Evolutionary conservation across 2,329 filamentous ascomycete genomes (phyloP).

Genomic region (Malbranchea cinnamomea): DNA sequence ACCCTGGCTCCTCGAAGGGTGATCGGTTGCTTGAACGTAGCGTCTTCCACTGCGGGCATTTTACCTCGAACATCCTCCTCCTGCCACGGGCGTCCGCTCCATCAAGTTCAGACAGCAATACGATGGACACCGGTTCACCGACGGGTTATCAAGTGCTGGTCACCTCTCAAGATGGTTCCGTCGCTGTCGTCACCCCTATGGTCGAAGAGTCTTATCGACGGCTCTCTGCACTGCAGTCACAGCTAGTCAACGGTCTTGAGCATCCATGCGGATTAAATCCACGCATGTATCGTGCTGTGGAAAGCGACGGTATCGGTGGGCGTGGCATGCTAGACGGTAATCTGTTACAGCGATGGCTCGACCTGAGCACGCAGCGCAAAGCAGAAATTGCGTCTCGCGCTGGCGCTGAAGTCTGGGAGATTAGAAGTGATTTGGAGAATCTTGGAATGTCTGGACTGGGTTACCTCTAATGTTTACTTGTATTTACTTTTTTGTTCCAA

Average conservation of each 20-base stretch:
- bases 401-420: conserved; percentile 51
- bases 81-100: conserved; percentile 50
- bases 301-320: conserved; percentile 35
- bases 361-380: conserved; percentile 55
- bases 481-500: no score
- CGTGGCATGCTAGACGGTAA: conserved; percentile 63
- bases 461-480: conserved; percentile 27
- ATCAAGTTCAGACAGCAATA: conserved; percentile 21
- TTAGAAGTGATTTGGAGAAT: conserved; percentile 54
- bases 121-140: conserved; percentile 23
- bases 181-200: conserved; percentile 64
- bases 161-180: conserved; percentile 58
- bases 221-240: conserved; percentile 64
- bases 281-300: conserved; percentile 53
- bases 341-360: conserved; percentile 59
- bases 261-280: conserved; percentile 72
- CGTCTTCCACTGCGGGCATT: conserved; percentile 75
- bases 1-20: conserved; percentile 84
- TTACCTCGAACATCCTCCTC: conserved; percentile 58
- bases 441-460: conserved; percentile 49
- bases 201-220: conserved; percentile 70
- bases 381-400: conserved; percentile 61
- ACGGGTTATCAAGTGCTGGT: conserved; percentile 44
- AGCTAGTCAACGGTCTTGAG: conserved; percentile 61
- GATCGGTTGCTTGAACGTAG: conserved; percentile 74